phyloP scores from a whole-genome alignment of 2,329 filamentous ascomycete species.

The Aspergillus ustus region DNA sequence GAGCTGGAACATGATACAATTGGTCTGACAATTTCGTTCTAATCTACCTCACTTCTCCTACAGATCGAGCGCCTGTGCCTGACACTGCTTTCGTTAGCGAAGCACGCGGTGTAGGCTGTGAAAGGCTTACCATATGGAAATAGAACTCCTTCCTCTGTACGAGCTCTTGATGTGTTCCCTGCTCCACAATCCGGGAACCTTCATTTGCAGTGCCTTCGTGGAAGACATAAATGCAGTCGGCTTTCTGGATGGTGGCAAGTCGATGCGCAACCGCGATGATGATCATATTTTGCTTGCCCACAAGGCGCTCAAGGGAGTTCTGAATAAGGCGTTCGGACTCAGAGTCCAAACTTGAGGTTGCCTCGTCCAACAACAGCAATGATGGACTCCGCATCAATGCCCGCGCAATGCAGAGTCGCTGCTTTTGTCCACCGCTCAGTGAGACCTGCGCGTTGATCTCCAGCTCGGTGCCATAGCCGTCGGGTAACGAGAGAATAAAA shows the following conservation, averaged over 20 bases:
- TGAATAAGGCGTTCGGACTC: slow-evolving; percentile 57
- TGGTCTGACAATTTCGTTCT: neutral
- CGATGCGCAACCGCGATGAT: slow-evolving; percentile 49
- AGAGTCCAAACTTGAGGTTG: slow-evolving; percentile 62
- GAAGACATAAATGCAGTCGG: slow-evolving; percentile 78
- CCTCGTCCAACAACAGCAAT: slow-evolving; percentile 64
- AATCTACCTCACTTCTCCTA: neutral
- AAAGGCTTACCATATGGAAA: slow-evolving; percentile 19
- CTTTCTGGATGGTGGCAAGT: slow-evolving; percentile 62
- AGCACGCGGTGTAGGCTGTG: too few species aligned
- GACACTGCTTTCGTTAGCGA: neutral
- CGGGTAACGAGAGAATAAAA: slow-evolving; percentile 64
- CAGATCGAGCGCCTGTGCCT: neutral
- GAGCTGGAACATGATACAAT: neutral
- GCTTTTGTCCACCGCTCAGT: slow-evolving; percentile 62
- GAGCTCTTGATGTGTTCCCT: slow-evolving; percentile 65
- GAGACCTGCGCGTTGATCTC: slow-evolving; percentile 57
- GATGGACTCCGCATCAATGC: slow-evolving; percentile 60
- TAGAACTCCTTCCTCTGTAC: slow-evolving; percentile 49
- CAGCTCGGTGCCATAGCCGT: slow-evolving; percentile 66
- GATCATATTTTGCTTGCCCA: slow-evolving; percentile 35
- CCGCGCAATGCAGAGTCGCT: slow-evolving; percentile 62
- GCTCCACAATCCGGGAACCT: slow-evolving; percentile 55
- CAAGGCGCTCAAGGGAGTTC: slow-evolving; percentile 41
- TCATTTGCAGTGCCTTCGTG: slow-evolving; percentile 59